Conservation (phyloP, 2,329 filamentous ascomycete species). For the Fusarium tupiense region DNA sequence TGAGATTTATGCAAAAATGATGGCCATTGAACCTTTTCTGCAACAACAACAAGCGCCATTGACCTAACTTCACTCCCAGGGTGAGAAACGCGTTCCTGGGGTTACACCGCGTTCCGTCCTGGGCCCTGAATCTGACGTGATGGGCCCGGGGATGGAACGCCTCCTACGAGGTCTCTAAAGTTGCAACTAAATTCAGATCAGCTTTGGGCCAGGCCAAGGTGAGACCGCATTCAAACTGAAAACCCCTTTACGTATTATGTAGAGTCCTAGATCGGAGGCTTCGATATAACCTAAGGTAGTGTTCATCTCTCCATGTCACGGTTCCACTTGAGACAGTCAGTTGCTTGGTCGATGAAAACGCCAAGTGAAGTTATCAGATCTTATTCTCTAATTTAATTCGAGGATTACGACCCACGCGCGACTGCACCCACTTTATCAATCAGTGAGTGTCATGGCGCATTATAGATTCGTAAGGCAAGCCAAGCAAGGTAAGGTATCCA, state of each 20-base stretch:
- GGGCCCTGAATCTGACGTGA: constrained; percentile 23
- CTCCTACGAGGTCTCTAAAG: not conserved
- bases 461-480: not conserved
- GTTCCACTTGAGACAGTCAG: constrained; percentile 7
- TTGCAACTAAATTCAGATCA: not conserved
- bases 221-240: not conserved
- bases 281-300: not conserved
- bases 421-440: constrained; percentile 27
- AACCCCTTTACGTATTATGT: not conserved
- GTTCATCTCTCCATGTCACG: not conserved
- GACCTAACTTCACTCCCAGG: not conserved
- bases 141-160: not conserved
- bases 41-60: not conserved
- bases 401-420: not conserved
- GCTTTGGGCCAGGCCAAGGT: not conserved
- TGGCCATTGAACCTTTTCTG: not conserved
- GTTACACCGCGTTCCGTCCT: constrained; percentile 19
- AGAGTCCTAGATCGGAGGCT: not conserved
- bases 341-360: constrained; percentile 38
- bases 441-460: constrained; percentile 16
- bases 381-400: constrained; percentile 22
- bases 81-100: constrained; percentile 14
- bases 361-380: constrained; percentile 45
- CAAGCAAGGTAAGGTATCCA: not conserved
- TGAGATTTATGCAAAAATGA: constrained; percentile 15